Evolutionary conservation across 2,329 filamentous ascomycete genomes (phyloP), one percentile per base, ranked within the genome.

Genomic region (Ceratocystis cubensis): DNA sequence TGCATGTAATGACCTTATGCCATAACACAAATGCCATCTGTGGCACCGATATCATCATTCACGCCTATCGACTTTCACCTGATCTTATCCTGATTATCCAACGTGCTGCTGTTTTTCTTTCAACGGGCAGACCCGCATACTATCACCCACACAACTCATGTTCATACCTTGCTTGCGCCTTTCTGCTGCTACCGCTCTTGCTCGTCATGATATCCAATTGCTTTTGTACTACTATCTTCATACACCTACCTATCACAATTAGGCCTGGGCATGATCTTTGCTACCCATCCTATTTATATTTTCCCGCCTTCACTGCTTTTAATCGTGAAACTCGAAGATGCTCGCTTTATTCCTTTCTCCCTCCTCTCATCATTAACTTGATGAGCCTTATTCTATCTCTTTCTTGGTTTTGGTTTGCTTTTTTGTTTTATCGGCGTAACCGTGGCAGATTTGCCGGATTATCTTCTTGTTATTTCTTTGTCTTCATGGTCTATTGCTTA

Each of bases 181-280:
- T 57, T 65, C 22, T 61, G 28, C 45, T 64, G 30, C 41, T 13
- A 33, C 50, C n/a, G 37, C 57, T 20, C 59, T 46, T 33, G 50
- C 61, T 64, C 57, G 65, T 28, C 65, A 64, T 67, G 65, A 67
- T 67, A 64, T 64, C 65, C 61, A 41, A 10, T 28, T 17, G 15
- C n/a, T 56, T 61, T 45, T 65, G 63, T 67, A 67, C 63, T 65
- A 67, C 66, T 65, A 67, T 30, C 37, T 63, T 46, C 61, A 63
- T 45, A 25, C 22, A 41, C 37, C 13, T 41, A 15, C 10, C 37
- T 41, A 41, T 2, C 37, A 41, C 37, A 41, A 15, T 5, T 13
- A 13, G 37, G 37, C 3, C 13, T 3, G 37, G 13, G 37, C 37
- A 41, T 15, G 37, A 1, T 4, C 37, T 41, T 41, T 41, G 37